Conservation (phyloP, 352 stramenopile species). For the Globisporangium canariense region DNA sequence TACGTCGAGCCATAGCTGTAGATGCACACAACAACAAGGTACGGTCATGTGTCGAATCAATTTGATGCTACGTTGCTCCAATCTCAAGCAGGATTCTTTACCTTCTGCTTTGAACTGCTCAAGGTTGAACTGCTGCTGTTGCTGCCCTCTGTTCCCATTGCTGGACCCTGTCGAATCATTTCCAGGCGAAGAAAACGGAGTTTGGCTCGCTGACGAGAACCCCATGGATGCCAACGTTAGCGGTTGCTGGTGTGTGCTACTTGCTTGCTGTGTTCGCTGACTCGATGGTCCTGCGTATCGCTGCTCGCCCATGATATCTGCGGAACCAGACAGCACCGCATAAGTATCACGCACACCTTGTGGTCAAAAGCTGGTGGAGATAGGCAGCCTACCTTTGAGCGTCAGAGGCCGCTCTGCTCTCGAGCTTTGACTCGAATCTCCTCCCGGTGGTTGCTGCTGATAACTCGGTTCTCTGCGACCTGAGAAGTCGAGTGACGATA, state of each 20-base stretch:
- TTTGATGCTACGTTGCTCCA: background rate
- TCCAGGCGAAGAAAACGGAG: background rate
- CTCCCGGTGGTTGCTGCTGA: background rate
- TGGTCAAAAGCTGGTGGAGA: background rate
- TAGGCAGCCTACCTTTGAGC: constrained; percentile 22
- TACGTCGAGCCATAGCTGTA: constrained; percentile 18
- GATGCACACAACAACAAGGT: background rate
- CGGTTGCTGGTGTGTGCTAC: background rate
- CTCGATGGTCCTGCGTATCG: constrained; percentile 7
- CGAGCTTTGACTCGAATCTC: background rate
- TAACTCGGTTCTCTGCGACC: background rate
- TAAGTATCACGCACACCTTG: background rate
- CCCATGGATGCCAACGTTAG: constrained; percentile 15
- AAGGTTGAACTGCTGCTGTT: constrained; percentile 9
- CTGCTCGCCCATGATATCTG: constrained; percentile 13
- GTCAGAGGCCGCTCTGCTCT: constrained; percentile 17
- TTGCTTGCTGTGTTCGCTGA: background rate
- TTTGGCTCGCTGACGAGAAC: constrained; percentile 1
- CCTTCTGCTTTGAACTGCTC: constrained; percentile 29
- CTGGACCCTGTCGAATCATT: background rate
- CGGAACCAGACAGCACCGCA: background rate
- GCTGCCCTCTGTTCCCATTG: background rate
- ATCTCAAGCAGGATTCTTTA: background rate
- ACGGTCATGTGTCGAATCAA: background rate
- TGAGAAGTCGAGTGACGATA: constrained; percentile 10